These are phyloP conservation scores for Pythium oligandrum DNA, from an alignment of 352 stramenopile species.

Conservation along the genomic window DNA sequence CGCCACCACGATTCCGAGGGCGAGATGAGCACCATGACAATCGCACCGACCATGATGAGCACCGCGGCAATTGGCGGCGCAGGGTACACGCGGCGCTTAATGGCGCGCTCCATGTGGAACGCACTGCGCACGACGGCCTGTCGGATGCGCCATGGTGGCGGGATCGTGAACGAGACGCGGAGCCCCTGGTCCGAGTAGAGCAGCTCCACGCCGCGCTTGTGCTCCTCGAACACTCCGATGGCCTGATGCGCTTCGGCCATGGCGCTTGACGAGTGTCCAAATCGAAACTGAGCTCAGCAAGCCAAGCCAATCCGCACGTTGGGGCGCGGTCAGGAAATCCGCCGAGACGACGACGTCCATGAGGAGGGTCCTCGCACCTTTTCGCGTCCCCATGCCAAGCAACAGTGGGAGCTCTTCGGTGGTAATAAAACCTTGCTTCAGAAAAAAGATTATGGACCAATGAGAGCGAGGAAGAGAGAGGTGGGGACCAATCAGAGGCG, in stretches of 20 bases:
- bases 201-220: constrained; percentile 84
- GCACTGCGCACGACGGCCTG: constrained; percentile 47
- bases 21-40: constrained; percentile 51
- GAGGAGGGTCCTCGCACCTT: constrained; percentile 1
- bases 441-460: background rate
- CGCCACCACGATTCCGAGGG: constrained; percentile 84
- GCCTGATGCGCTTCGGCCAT: constrained; percentile 87
- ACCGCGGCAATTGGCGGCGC: constrained; percentile 62
- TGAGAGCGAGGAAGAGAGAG: background rate
- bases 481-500: constrained; percentile 4
- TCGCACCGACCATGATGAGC: constrained; percentile 50
- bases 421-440: too few relatives aligned
- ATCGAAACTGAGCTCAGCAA: background rate
- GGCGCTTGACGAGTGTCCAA: constrained; percentile 2
- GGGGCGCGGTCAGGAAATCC: constrained; percentile 1
- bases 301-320: constrained; percentile 2
- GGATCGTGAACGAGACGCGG: constrained; percentile 81
- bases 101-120: constrained; percentile 68
- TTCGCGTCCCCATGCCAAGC: background rate
- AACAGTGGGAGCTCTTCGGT: too few relatives aligned
- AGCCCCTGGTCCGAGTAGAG: constrained; percentile 83
- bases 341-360: background rate
- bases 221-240: constrained; percentile 80
- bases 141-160: constrained; percentile 71
- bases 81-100: constrained; percentile 73